A percentile compares a stretch with the other conserved stretches of the same genome.
phyloP scores from a whole-genome alignment of 495 filamentous ascomycete species.

The Chaetomium fimeti region DNA sequence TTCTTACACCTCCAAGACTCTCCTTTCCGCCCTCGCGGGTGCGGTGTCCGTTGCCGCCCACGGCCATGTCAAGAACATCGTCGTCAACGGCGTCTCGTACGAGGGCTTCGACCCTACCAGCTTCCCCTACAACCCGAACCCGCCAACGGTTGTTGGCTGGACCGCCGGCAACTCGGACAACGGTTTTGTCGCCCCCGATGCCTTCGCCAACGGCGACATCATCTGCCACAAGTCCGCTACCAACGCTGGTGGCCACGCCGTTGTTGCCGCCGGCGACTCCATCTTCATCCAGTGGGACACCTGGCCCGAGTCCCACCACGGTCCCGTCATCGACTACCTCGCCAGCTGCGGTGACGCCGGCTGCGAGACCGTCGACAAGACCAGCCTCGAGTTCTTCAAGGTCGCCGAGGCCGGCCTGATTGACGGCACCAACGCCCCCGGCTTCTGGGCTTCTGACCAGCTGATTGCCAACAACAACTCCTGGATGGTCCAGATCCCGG shows the following conservation, averaged over 20 bases:
- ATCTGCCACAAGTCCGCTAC: constrained; percentile 51
- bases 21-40: constrained; percentile 48
- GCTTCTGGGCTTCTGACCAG: constrained; percentile 47
- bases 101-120: constrained; percentile 40
- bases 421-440: constrained; percentile 47
- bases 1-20: constrained; percentile 31
- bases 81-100: constrained; percentile 57
- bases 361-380: constrained; percentile 63
- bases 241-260: constrained; percentile 42
- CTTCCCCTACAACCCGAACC: constrained; percentile 42
- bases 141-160: constrained; percentile 57
- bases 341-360: constrained; percentile 45
- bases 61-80: constrained; percentile 59
- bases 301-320: constrained; percentile 53
- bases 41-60: constrained; percentile 58
- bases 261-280: constrained; percentile 45
- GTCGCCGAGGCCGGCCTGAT: constrained; percentile 51
- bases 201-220: constrained; percentile 44
- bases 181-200: constrained; percentile 56
- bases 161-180: constrained; percentile 55
- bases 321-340: constrained; percentile 54
- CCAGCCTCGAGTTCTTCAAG: constrained; percentile 65
- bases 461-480: constrained; percentile 68
- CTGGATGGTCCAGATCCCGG: constrained; percentile 67
- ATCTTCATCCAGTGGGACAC: constrained; percentile 51